Evolutionary conservation across 805 yeast species (phyloP), one percentile per base, ranked within the genome.

Genomic region (Teunomyces aglyptinius): DNA sequence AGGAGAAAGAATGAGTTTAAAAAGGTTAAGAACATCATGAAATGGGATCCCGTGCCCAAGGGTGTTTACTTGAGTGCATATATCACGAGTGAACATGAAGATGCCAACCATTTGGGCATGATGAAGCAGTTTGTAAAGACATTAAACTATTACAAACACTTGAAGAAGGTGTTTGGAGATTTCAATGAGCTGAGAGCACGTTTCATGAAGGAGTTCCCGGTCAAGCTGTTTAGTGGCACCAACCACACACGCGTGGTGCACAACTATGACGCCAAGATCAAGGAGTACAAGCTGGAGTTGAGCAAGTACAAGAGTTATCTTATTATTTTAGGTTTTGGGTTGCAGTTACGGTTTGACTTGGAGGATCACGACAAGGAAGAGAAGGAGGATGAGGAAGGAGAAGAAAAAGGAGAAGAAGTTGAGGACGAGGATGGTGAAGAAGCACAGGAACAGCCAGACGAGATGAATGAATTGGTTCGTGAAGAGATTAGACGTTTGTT

Each of bases 221-320:
- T 51, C 38, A 43, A 49, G 44, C 48, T 39, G 28, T 52, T 46
- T 38, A 20, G 38, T 4, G 43, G 49, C 10, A 49, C 70, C 31
- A 76, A 76, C 54, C 68, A 71, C 49, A 56, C 65, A 41, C 56
- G 60, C 44, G 60, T 76, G 8, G 48, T 63, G 29, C 49, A 49
- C 41, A 78, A 78, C 57, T 77, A 64, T 54, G 70, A 71, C 18
- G 58, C 61, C 42, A 75, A 70, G 46, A 53, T 67, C n/a, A 61
- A 58, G 36, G 77, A 75, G 49, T 71, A 77, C 53, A 74, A 73
- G 50, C 58, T 59, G 32, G 82, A 78, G 48, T 59, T 74, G 52
- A 58, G 63, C 45, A 70, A 75, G 57, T 76, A 75, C 56, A 76
- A 71, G 57, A 61, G 61, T 47, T 78, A 78, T 57, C 63, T 77